A percentile compares a stretch with the other conserved stretches of the same genome.
phyloP scores from a whole-genome alignment of 2,329 filamentous ascomycete species.

The Epichloe uncinata region DNA sequence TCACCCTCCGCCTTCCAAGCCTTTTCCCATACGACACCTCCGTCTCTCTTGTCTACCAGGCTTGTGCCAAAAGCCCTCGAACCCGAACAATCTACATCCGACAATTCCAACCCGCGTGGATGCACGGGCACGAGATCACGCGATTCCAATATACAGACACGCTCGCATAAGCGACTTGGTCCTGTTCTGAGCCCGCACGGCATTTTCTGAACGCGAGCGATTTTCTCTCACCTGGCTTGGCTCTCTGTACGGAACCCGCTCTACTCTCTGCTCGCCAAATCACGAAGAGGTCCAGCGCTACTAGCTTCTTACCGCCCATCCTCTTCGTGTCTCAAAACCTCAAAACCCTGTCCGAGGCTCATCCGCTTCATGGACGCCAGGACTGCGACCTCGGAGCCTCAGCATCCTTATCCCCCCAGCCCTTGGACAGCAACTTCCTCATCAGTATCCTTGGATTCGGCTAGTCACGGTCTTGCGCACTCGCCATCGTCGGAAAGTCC shows the following conservation, averaged over 20 bases:
- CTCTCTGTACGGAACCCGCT: neutral
- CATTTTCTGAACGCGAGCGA: neutral
- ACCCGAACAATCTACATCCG: neutral
- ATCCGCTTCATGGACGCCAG: constrained; percentile 26
- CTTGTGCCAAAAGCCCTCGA: neutral
- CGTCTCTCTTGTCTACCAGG: neutral
- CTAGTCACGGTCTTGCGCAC: constrained; percentile 14
- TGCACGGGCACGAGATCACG: constrained; percentile 1
- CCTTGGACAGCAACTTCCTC: constrained; percentile 19
- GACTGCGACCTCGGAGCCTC: constrained; percentile 23
- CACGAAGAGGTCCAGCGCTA: neutral
- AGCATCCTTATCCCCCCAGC: constrained; percentile 24
- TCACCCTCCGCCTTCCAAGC: neutral
- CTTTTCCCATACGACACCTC: neutral
- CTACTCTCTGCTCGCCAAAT: neutral
- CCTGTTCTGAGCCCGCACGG: neutral
- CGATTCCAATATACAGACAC: neutral
- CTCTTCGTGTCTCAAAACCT: neutral
- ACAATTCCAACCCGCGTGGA: constrained; percentile 1
- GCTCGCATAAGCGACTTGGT: neutral
- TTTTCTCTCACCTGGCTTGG: neutral
- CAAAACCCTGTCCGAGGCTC: constrained; percentile 6
- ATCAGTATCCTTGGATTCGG: constrained; percentile 11
- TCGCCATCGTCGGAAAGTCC: constrained; percentile 16
- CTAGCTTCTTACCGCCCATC: neutral